Base-by-base conservation (phyloP, 1,284 basidiomycete genomes). In the Trametes hirsuta region DNA sequence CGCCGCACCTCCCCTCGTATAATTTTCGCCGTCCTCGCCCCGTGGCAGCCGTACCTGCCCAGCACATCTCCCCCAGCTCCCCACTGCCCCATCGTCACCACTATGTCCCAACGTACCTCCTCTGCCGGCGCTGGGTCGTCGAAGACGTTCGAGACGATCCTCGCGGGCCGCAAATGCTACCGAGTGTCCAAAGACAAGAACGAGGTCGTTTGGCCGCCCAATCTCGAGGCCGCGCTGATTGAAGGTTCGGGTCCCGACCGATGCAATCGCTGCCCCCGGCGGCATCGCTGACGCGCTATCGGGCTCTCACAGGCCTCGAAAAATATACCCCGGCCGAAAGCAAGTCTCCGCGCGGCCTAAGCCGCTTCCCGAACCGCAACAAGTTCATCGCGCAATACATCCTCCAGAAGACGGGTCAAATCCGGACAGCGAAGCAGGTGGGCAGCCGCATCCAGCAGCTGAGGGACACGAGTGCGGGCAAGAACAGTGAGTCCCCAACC, bases 331-430 rank as follows among this genome's bases (percentile, higher is more conserved):
- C 88, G 37, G 82, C 85, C 63, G 84, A 88, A 69, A 85, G 84
- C 24, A 76, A 87, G 68, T 87, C 89, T 67, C 87, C 87, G 41
- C 79, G 86, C 55, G 79, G 87, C 6, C 79, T 90, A 10, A 87
- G 87, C 21, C 81, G 89, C 53, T 90, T 87, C 70, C 88, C 88
- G 39, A 84, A 86, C 78, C 79, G 88, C 55, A 90, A 90, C 74
- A 80, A 85, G 49, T 90, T 88, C 72, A 87, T 90, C 65, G 86
- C 87, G 45, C 85, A 88, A 63, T 85, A 86, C 73, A 88, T 90
- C 68, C 82, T 77, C 68, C 77, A 78, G 44, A 80, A 79, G 60
- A 90, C 87, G 2, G 86, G 87, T 39, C 82, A 85, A 68, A 77
- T 79, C 59, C 80, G 87, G 62, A 86, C 85, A 10, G 82, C 87